Evolutionary conservation across 2,329 filamentous ascomycete species (phyloP).

Genomic region (Myriosclerotinia curreyana): DNA sequence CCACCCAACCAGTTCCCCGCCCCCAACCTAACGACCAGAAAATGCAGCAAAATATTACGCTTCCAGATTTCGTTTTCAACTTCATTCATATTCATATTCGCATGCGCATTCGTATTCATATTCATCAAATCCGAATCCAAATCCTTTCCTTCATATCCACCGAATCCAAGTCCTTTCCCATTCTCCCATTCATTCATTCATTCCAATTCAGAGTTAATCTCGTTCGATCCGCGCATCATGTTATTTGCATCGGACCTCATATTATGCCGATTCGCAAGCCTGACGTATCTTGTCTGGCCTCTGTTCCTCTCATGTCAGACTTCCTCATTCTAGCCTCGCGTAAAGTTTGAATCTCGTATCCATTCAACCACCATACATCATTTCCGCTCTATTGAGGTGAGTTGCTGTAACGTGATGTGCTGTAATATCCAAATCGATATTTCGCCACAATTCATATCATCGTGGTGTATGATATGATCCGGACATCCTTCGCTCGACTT

Average conservation of each 20-base stretch:
- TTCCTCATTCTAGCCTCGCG: neutral
- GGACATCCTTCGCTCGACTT: neutral
- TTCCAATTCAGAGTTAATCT: neutral
- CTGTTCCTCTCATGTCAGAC: neutral
- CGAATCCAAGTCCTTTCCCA: too few species aligned
- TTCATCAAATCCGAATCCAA: neutral
- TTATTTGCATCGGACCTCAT: neutral
- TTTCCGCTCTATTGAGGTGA: neutral
- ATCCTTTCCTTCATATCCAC: neutral
- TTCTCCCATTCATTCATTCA: neutral
- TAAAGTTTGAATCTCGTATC: too few species aligned
- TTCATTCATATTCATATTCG: neutral
- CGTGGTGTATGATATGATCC: neutral
- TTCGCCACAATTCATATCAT: neutral
- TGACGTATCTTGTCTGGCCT: neutral
- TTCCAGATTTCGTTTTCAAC: neutral
- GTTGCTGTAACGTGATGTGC: neutral
- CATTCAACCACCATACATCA: neutral
- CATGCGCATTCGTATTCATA: neutral
- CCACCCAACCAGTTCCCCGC: neutral
- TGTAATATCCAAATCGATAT: neutral
- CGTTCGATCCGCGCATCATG: neutral
- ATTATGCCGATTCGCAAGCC: neutral
- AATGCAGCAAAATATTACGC: conserved; percentile 6
- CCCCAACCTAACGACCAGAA: conserved; percentile 1